Evolutionary conservation across 768 basidiomycete species (phyloP), one percentile per base, ranked within the genome.

Genomic region (Suillus subluteus): DNA sequence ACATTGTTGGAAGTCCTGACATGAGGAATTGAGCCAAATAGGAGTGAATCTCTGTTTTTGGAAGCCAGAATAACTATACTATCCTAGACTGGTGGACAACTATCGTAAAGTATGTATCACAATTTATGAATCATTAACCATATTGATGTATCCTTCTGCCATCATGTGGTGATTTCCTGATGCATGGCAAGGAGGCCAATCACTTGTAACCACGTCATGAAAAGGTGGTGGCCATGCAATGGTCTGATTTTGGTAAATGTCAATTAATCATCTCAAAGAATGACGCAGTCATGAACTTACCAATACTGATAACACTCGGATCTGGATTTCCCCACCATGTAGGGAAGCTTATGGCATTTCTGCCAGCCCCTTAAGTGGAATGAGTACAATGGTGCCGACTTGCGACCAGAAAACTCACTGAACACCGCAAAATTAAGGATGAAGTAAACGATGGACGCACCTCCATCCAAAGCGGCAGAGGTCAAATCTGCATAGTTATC

Each of bases 391-490:
- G 63, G 75, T 77, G 43, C 12, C 13, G 2, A 50, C 38, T 50
- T 52, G 21, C 58, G n/a, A 37, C 43, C 21, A 13, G 11, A 23
- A 37, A n/a, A 35, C 65, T 2, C 62, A 69, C 78, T 78, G 46
- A 77, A 76, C 18, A 75, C 71, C 6, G 71, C 71, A 65, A 82
- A 73, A 54, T 80, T 80, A 62, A 84, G 77, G 65, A 84, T 83
- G 75, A 85, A 84, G 16, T 84, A 72, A 63, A 84, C 83, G 65
- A 84, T 80, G 63, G 83, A 83, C 48, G 78, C 77, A 16, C 84
- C 83, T 16, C 83, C 84, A 66, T 84, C 83, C 40, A 83, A 75
- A n/a, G 83, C 83, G 9, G 83, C 82, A n/a, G 80, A 82, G 11
- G 81, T 74, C 55, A 84, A 75, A 71, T 82, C 80, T 79, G 6